A percentile compares a stretch with the other conserved stretches of the same genome.
Evolutionary conservation across 2,329 filamentous ascomycete species (phyloP).

Genomic region (Pestalotiopsis sp.): DNA sequence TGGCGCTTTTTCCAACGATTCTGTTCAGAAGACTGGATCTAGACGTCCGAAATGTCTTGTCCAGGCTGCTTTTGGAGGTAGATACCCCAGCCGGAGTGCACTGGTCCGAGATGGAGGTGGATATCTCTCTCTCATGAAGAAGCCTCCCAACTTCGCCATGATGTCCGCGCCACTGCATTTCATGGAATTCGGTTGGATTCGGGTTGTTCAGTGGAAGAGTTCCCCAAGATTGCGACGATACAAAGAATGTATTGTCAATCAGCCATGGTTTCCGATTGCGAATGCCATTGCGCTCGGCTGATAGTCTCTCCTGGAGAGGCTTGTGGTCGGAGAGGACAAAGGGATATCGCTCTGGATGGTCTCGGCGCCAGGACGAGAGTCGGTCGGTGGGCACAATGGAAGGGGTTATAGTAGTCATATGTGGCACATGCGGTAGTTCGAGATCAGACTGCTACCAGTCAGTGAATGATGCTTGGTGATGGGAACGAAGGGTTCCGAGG

Average conservation of each 20-base stretch:
- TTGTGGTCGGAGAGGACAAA: constrained; percentile 44
- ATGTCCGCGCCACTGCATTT: constrained; percentile 42
- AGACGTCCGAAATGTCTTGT: constrained; percentile 23
- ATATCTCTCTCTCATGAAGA: constrained; percentile 36
- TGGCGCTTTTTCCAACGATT: constrained; percentile 20
- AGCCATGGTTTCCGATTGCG: constrained; percentile 43
- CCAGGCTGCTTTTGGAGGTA: constrained; percentile 23
- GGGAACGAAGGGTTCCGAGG: neutral
- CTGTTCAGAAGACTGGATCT: constrained; percentile 26
- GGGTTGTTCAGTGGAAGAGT: constrained; percentile 40
- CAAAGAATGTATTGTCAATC: constrained; percentile 45
- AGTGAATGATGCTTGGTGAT: neutral
- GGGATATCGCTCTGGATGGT: constrained; percentile 40
- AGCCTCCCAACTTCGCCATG: constrained; percentile 32
- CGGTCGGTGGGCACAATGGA: constrained; percentile 41
- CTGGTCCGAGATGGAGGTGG: constrained; percentile 22
- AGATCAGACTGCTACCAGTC: constrained; percentile 38
- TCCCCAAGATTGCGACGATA: constrained; percentile 40
- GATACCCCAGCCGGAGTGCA: constrained; percentile 21
- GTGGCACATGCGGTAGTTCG: constrained; percentile 49
- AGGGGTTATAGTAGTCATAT: constrained; percentile 47
- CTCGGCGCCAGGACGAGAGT: constrained; percentile 39
- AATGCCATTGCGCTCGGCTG: constrained; percentile 35
- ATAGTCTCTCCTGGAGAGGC: constrained; percentile 25
- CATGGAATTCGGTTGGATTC: constrained; percentile 42